Base-by-base conservation (phyloP, 805 yeast species). In the Osmozyma mogii region DNA sequence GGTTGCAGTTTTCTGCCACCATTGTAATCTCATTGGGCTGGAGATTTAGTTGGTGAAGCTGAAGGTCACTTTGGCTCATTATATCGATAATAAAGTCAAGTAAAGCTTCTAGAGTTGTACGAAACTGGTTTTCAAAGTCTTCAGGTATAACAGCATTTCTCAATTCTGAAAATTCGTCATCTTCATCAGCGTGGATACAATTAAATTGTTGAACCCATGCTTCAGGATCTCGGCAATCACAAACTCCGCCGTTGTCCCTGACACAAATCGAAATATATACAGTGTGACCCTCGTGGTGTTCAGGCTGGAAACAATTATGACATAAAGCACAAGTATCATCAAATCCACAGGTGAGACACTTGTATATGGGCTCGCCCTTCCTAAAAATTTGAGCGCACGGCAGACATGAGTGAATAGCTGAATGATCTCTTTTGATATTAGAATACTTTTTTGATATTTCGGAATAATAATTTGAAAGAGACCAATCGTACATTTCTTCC, bases 151-250 rank as follows among this genome's bases (percentile, higher is more conserved):
- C 39, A 12, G 35, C 14, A 4, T 22, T 21, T 10, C 22, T 31
- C 15, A 25, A 13, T 12, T 18, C 26, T 6, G 23, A 25, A 19
- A 20, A 36, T 6, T 47, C 36, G 5, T 41, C 46, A 3, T 48
- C 49, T 5, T 43, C 51, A 6, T 14, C 17, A 8, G 40, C 40
- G 28, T 18, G 30, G 17, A 62, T 61, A 49, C 95, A 84, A 9
- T 58, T 45, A 24, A 75, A 58, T 1, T 64, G 54, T 10, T 52
- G 52, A 4, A 61, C 68, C 87, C 94, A 85, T 0, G 94, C 94
- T 46, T 83, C 94, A 0, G 76, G 72, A 45, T 85, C 95, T 4
- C 95, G 95, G 52, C 95, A 84, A 47, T 84, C 95, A 50, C 94
- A 82, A 12, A 79, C 81, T 0, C 92, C 92, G 22, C 88, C 84